These are phyloP conservation scores for Trichophyton schoenleinii DNA, from an alignment of 2,329 filamentous ascomycete species.

Conservation along the genomic window DNA sequence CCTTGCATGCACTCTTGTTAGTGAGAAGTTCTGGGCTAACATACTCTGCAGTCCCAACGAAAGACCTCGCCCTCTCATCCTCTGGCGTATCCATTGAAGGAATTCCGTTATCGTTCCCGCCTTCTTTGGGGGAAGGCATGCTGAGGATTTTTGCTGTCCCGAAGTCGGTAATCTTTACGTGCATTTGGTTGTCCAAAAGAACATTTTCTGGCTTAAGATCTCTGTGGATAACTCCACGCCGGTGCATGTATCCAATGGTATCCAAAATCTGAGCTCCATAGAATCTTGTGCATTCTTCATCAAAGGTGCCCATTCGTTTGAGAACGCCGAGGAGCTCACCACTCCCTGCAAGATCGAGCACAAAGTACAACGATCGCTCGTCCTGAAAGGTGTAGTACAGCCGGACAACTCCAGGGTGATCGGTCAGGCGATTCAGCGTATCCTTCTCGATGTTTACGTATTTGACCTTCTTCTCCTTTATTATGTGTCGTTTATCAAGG, in stretches of 20 bases:
- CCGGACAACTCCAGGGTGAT: constrained; percentile 90
- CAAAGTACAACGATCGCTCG: constrained; percentile 90
- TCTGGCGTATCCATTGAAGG: constrained; percentile 42
- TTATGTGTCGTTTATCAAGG: constrained; percentile 94
- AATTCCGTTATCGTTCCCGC: constrained; percentile 32
- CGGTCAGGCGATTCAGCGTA: constrained; percentile 86
- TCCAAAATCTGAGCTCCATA: constrained; percentile 94
- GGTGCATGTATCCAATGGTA: constrained; percentile 96
- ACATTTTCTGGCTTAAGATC: constrained; percentile 97
- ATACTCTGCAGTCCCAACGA: constrained; percentile 95
- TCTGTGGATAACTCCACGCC: constrained; percentile 85
- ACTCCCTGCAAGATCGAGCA: constrained; percentile 81
- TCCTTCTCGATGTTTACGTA: constrained; percentile 99
- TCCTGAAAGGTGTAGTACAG: constrained; percentile 99
- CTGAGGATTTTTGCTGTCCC: constrained; percentile 91
- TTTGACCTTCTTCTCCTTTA: constrained; percentile 99
- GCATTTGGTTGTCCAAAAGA: constrained; percentile 85
- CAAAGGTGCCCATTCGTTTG: constrained; percentile 89
- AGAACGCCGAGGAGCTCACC: constrained; percentile 85
- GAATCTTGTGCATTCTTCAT: constrained; percentile 85
- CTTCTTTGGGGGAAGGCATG: constrained; percentile 34
- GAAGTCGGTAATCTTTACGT: constrained; percentile 98
- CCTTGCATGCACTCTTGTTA: constrained; percentile 93
- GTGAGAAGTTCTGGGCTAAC: constrained; percentile 95
- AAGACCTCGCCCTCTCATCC: constrained; percentile 72